Conservation (phyloP, 768 basidiomycete species). For the Wakefieldia striispora region DNA sequence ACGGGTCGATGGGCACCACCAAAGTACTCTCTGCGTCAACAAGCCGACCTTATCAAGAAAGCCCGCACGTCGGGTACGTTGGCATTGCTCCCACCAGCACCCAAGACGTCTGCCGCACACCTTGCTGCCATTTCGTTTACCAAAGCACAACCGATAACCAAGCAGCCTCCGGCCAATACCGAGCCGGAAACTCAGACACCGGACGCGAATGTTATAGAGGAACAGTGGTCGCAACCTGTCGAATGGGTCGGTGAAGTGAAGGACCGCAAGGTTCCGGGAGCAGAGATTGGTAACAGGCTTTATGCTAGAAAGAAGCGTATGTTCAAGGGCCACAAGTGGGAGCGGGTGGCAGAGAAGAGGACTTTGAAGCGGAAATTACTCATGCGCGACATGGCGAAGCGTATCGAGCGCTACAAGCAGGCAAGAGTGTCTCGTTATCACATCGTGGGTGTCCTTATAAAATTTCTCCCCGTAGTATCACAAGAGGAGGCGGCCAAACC, state of each 20-base stretch:
- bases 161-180: conserved; percentile 3
- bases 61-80: conserved; percentile 54
- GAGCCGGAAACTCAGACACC: not conserved
- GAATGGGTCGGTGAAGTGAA: conserved; percentile 42
- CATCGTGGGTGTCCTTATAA: conserved; percentile 1
- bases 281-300: conserved; percentile 57
- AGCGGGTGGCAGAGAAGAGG: conserved; percentile 52
- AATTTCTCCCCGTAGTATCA: conserved; percentile 16
- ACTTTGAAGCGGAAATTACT: conserved; percentile 50
- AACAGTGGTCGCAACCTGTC: conserved; percentile 27
- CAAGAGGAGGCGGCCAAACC: conserved; percentile 48
- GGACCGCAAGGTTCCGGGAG: conserved; percentile 44
- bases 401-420: conserved; percentile 63
- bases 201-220: not conserved
- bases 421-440: conserved; percentile 37
- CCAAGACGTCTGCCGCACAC: conserved; percentile 44
- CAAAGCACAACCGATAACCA: conserved; percentile 11
- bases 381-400: conserved; percentile 67
- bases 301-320: conserved; percentile 78
- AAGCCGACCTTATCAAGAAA: conserved; percentile 75
- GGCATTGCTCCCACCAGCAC: conserved; percentile 66
- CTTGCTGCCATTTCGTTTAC: conserved; percentile 20
- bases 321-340: conserved; percentile 95
- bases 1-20: conserved; percentile 68
- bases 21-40: conserved; percentile 69